Percentiles rank a stretch among this genome's conserved stretches.
phyloP scores from a whole-genome alignment of 176 grass and related monocot species.

The Zea luxurians region DNA sequence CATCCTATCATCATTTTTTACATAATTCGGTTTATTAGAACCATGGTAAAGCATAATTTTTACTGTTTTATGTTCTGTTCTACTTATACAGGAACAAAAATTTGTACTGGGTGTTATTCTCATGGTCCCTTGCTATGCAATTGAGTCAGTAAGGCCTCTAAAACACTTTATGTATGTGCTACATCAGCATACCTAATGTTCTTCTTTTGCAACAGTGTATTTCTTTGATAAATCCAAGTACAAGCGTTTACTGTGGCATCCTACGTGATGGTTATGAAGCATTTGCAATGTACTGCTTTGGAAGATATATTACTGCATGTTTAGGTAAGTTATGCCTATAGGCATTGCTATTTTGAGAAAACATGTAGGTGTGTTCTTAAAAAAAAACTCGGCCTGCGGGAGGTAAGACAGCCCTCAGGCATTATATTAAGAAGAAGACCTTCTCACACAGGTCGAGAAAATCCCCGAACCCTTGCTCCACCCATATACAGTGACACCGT shows the following conservation, averaged over 20 bases:
- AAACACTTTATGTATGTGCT: conserved; percentile 25
- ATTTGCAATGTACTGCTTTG: conserved; percentile 97
- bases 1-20: not conserved
- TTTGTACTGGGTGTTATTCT: conserved; percentile 96
- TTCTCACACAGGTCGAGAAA: no score
- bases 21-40: not conserved
- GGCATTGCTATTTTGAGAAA: not conserved
- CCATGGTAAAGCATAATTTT: not conserved
- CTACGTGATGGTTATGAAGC: conserved; percentile 88
- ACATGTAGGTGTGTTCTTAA: conserved; percentile 1
- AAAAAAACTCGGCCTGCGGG: no score
- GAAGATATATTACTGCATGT: conserved; percentile 90
- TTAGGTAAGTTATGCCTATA: conserved; percentile 60
- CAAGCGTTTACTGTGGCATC: conserved; percentile 87
- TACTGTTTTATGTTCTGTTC: conserved; percentile 34
- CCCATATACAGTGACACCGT: no score
- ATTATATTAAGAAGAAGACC: no score
- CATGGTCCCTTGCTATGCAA: conserved; percentile 92
- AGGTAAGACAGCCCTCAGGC: no score
- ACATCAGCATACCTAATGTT: conserved; percentile 25
- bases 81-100: conserved; percentile 84
- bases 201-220: conserved; percentile 55
- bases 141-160: conserved; percentile 72
- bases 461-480: no score
- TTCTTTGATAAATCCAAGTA: conserved; percentile 81